Conservation (phyloP, 1,284 basidiomycete species). For the Pseudozyma pruni region DNA sequence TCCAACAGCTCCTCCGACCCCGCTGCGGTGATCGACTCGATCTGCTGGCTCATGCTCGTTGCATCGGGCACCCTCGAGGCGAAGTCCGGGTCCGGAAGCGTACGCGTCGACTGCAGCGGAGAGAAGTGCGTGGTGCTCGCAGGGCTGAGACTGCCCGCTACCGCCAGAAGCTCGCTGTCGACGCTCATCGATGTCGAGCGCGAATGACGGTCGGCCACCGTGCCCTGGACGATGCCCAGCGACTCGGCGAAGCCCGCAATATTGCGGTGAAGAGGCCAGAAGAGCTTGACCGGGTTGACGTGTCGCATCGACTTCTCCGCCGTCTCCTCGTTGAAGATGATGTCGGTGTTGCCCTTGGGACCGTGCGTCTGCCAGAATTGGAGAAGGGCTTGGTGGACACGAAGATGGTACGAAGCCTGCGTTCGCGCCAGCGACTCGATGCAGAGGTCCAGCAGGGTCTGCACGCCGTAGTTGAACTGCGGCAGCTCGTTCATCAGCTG, state of each 20-base stretch:
- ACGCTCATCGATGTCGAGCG: constrained; percentile 30
- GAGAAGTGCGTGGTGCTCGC: constrained; percentile 39
- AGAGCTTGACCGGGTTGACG: constrained; percentile 50
- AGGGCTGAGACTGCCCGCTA: constrained; percentile 17
- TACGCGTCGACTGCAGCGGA: constrained; percentile 19
- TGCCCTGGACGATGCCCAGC: constrained; percentile 31
- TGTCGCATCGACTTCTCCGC: constrained; percentile 42
- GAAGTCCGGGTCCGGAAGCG: constrained; percentile 31
- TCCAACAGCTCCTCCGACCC: constrained; percentile 28
- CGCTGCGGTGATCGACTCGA: constrained; percentile 32
- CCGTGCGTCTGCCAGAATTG: constrained; percentile 43
- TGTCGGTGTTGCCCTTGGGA: constrained; percentile 33
- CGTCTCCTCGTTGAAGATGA: constrained; percentile 33
- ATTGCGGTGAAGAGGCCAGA: constrained; percentile 50
- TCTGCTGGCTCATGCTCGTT: constrained; percentile 25
- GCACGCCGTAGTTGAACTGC: constrained; percentile 66
- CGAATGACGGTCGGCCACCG: not conserved
- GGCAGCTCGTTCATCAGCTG: constrained; percentile 69
- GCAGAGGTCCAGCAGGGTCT: constrained; percentile 66
- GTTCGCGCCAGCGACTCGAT: constrained; percentile 63
- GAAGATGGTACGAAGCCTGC: constrained; percentile 62
- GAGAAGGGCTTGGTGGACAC: constrained; percentile 40
- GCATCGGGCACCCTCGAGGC: constrained; percentile 28
- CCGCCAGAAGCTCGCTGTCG: constrained; percentile 21
- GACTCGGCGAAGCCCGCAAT: constrained; percentile 37